These are phyloP conservation scores for Hordeum vulgare DNA, from an alignment of 176 grass and related monocot species.

Conservation along the genomic window DNA sequence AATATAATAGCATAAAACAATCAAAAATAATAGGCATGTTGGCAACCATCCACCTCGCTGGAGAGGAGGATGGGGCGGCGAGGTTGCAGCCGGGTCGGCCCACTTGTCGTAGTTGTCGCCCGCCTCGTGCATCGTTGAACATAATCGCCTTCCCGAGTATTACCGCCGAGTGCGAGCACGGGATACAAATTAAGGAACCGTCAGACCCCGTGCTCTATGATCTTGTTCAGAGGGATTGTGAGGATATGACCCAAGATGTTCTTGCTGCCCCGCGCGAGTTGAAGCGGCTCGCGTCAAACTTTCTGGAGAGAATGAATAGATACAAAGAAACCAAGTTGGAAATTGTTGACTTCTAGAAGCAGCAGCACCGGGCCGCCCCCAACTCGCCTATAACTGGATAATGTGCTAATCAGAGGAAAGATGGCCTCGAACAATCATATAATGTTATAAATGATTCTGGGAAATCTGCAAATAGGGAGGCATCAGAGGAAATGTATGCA, in stretches of 20 bases:
- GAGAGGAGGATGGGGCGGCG: no score
- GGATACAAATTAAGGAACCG: not conserved
- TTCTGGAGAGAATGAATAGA: not conserved
- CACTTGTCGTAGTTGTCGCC: no score
- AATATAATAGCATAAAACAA: no score
- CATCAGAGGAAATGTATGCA: slow-evolving; percentile 52
- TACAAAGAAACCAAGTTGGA: not conserved
- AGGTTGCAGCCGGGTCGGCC: no score
- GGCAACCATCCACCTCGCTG: no score
- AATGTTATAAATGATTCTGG: not conserved
- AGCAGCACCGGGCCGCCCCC: not conserved
- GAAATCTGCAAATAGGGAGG: slow-evolving; percentile 39
- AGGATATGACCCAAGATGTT: not conserved
- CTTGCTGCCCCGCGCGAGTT: not conserved
- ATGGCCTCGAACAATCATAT: not conserved
- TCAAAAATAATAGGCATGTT: no score
- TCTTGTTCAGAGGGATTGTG: not conserved
- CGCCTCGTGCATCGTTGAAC: no score
- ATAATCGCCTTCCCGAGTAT: not conserved
- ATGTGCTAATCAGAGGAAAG: slow-evolving; percentile 40
- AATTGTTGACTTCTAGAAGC: not conserved
- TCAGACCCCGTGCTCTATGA: not conserved
- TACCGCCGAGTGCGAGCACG: not conserved
- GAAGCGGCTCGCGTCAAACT: not conserved
- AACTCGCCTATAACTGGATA: not conserved